Base-by-base conservation (phyloP, 164 flowering plant genomes). In the Piper longum region DNA sequence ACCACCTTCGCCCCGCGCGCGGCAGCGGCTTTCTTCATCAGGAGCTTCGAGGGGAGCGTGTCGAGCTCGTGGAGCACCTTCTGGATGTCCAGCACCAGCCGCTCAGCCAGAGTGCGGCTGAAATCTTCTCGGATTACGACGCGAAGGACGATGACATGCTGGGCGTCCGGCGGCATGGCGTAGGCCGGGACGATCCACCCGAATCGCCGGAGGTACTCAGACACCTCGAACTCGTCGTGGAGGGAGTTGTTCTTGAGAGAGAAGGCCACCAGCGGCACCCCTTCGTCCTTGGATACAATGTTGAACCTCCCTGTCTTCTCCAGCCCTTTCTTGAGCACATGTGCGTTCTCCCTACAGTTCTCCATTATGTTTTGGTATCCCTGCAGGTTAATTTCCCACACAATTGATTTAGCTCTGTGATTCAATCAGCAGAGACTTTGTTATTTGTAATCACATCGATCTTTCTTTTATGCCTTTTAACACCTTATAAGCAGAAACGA, bases 141-240 rank as follows among this genome's bases (percentile, higher is more conserved):
- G 0, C 72, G 71, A 12, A 72, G 69, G 41, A 75, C 78, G 16
- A 73, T 63, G 65, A 72, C 26, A 43, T 72, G 76, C 61, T 75
- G 45, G 0, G 78, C 78, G 61, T 75, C 69, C 4, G 76, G 41
- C 6, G 79, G 74, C 79, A 76, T 76, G 26, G 76, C 72, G 54
- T 76, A 76, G 4, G 91, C 88, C 0, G 88, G 91, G 58, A 83
- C 66, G 9, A 82, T 83, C 91, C 88, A 86, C 2, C 91, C 91
- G 26, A 75, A 83, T 68, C 67, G 75, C 61, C 86, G 70, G 62
- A 85, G 62, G 41, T 17, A 54, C 18, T 81, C 86, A 0, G 91
- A 56, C 61, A 83, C 72, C 61, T 85, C 78, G 59, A 83, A 85
- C 41, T 80, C 86, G 0, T 74, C 77, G 77, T 79, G 63, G 8